A percentile compares a stretch with the other conserved stretches of the same genome.
Conservation (phyloP, 1,139 yeast species). For the Candida glucosophila region DNA sequence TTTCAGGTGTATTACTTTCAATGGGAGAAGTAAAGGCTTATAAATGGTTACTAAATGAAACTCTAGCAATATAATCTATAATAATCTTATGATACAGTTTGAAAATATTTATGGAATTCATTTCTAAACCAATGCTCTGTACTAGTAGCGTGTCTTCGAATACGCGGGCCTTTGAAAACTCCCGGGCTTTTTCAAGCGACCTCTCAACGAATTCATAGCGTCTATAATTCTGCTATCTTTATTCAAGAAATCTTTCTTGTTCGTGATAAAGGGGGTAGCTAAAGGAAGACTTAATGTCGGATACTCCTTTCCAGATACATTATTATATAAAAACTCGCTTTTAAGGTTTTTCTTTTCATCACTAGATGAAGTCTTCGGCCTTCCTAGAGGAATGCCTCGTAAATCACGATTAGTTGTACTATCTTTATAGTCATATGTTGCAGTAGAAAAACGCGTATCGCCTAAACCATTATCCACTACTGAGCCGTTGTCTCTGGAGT, state of each 20-base stretch:
- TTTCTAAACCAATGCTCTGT: background rate
- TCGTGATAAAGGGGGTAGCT: slow-evolving; percentile 29
- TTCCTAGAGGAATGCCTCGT: too few species aligned
- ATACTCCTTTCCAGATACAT: too few species aligned
- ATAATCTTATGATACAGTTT: slow-evolving; percentile 2
- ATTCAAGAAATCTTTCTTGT: slow-evolving; percentile 15
- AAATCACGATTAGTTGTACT: too few species aligned
- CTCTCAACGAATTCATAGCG: slow-evolving; percentile 2
- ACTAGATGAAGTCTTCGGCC: too few species aligned
- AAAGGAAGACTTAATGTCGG: slow-evolving; percentile 15
- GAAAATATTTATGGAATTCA: background rate
- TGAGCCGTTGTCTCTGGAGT: too few species aligned
- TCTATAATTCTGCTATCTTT: slow-evolving; percentile 2
- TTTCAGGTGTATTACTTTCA: slow-evolving; percentile 24
- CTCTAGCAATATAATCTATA: slow-evolving; percentile 17
- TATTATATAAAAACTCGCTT: too few species aligned
- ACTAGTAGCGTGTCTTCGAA: background rate
- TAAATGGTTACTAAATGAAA: slow-evolving; percentile 32
- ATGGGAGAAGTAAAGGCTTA: slow-evolving; percentile 32
- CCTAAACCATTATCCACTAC: too few species aligned
- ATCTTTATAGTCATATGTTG: too few species aligned
- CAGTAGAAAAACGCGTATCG: too few species aligned
- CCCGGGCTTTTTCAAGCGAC: slow-evolving; percentile 43
- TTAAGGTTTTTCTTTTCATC: too few species aligned
- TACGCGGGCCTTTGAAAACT: slow-evolving; percentile 24